Evolutionary conservation across 2,329 filamentous ascomycete genomes (phyloP).

Genomic region (Fusarium cicatricum): DNA sequence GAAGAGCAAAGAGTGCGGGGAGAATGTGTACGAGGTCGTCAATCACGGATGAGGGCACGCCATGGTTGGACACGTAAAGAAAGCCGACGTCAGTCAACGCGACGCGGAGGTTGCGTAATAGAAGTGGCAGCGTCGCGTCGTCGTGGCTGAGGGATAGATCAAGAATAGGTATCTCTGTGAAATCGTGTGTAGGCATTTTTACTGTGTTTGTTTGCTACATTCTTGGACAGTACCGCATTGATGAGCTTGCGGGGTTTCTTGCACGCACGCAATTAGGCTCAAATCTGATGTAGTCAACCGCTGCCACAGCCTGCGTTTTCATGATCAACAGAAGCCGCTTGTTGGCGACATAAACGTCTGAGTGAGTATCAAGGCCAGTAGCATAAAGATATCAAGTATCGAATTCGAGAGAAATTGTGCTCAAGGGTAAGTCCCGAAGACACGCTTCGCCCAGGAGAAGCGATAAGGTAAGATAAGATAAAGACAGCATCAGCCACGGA

Average conservation of each 20-base stretch:
- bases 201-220: neutral
- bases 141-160: slow-evolving; percentile 56
- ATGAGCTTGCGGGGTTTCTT: neutral
- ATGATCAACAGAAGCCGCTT: no score
- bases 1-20: slow-evolving; percentile 55
- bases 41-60: slow-evolving; percentile 49
- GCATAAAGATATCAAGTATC: no score
- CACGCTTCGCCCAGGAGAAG: no score
- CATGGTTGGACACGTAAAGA: slow-evolving; percentile 61
- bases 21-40: slow-evolving; percentile 50
- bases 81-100: slow-evolving; percentile 62
- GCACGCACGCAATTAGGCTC: neutral
- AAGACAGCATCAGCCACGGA: no score
- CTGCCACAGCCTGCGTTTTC: no score
- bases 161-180: slow-evolving; percentile 57
- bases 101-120: slow-evolving; percentile 54
- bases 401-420: no score
- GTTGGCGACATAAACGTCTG: no score
- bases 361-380: no score
- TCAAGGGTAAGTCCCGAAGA: no score
- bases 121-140: slow-evolving; percentile 42
- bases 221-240: neutral
- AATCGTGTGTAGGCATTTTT: slow-evolving; percentile 30
- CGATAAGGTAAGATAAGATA: no score
- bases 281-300: no score